phyloP scores from a whole-genome alignment of 2,329 filamentous ascomycete genomes.

The Pleoardoris graminearum region DNA sequence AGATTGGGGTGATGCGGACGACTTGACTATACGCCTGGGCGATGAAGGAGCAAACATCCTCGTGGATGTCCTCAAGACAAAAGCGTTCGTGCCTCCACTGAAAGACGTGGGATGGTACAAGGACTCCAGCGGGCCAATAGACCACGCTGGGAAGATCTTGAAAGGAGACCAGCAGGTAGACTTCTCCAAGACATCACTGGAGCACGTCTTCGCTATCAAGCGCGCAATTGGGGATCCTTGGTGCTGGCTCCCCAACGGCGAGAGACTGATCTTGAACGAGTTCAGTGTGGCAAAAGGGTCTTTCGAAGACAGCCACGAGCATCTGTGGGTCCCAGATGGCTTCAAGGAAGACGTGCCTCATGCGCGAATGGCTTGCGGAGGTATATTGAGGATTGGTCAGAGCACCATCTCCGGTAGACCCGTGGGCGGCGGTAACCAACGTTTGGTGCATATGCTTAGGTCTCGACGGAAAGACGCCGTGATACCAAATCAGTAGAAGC shows the following conservation, averaged over 20 bases:
- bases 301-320: neutral
- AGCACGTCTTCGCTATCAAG: constrained; percentile 59
- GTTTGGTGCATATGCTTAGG: neutral
- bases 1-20: constrained; percentile 52
- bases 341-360: neutral
- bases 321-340: neutral
- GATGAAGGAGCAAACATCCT: constrained; percentile 72
- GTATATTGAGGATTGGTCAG: neutral
- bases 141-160: constrained; percentile 73
- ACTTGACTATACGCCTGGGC: constrained; percentile 60
- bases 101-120: constrained; percentile 39
- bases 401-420: constrained; percentile 19
- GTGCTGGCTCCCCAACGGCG: constrained; percentile 49
- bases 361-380: neutral
- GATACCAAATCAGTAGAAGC: no score
- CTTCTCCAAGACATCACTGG: constrained; percentile 59
- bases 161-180: constrained; percentile 66
- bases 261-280: constrained; percentile 23
- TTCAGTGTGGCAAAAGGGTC: neutral
- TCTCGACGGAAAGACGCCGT: neutral
- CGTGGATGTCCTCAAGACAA: constrained; percentile 63
- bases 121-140: constrained; percentile 23
- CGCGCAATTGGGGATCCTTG: constrained; percentile 69
- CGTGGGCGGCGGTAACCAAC: constrained; percentile 13
- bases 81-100: constrained; percentile 68